Evolutionary conservation across 2,329 filamentous ascomycete species (phyloP), one percentile per base, ranked within the genome.

Genomic region (Neonectria hederae): DNA sequence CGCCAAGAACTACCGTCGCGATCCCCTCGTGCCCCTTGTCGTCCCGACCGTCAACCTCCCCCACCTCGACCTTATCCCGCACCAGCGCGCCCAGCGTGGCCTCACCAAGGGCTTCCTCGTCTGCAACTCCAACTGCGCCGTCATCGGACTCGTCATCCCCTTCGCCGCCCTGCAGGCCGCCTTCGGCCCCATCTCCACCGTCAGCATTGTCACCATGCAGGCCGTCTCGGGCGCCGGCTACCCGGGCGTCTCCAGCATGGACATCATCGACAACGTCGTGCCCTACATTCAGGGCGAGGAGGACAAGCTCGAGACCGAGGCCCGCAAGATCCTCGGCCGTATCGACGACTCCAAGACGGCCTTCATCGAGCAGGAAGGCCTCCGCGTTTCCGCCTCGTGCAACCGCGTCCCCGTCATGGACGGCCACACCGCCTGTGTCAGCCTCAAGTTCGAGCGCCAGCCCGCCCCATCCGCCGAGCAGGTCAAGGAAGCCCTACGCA

Each of bases 81-180:
- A 97, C 80, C 95, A 98, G 83, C 87, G 92, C 67, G 85, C 88
- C 76, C 85, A 91, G 46, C 88, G 92, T 78, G 83, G 83, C 28
- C 84, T 97, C 48, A 83, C 91, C 67, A 94, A 92, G 81, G 96
- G 96, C 24, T 97, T 98, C 83, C 83, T 98, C 40, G 93, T 97
- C 65, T 98, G 95, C 87, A 98, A 98, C 84, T 97, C 93, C 69
- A 98, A 98, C 83, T 99, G 96, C 82, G 95, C 95, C 61, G 95
- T 97, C 75, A 97, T 98, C 74, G 95, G 95, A 52, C 89, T 98
- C 63, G 95, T 97, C 65, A 97, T 97, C 68, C 96, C 96, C 24
- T 95, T 97, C 76, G 94, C 94, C 11, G 95, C 95, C 17, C 88
- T 98, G 38, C 92, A 97, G 79, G 88, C 90, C 56, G 89, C 88